Conservation (phyloP, 1,284 basidiomycete genomes). For the Austroboletus niveus region DNA sequence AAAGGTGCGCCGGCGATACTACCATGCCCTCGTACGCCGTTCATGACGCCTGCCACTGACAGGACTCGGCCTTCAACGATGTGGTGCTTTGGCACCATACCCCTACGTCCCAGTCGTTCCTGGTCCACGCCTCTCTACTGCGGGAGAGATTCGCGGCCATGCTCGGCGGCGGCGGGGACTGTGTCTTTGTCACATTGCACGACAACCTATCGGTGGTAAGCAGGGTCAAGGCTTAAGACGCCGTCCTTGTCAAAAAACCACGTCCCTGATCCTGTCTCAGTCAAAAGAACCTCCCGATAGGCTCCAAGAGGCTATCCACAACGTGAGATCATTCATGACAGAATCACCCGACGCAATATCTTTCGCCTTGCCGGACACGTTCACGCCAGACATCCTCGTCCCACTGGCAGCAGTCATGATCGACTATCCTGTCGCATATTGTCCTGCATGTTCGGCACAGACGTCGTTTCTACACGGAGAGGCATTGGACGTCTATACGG, state of each 20-base stretch:
- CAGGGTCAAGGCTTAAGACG: not conserved
- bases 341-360: constrained; percentile 10
- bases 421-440: constrained; percentile 58
- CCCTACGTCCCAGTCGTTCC: constrained; percentile 44
- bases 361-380: constrained; percentile 25
- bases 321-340: constrained; percentile 24
- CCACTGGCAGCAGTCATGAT: constrained; percentile 54
- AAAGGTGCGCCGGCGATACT: constrained; percentile 22
- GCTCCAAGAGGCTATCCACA: constrained; percentile 14
- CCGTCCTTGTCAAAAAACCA: not conserved
- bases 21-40: not conserved
- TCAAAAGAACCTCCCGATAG: constrained; percentile 7
- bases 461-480: constrained; percentile 42
- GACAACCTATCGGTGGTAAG: constrained; percentile 23
- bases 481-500: constrained; percentile 49
- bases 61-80: constrained; percentile 31
- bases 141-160: constrained; percentile 8
- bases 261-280: constrained; percentile 7
- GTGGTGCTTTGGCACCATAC: constrained; percentile 43
- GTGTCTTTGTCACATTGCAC: constrained; percentile 23
- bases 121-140: constrained; percentile 36
- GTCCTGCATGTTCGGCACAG: constrained; percentile 36
- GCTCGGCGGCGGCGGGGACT: constrained; percentile 3
- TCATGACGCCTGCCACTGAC: too few species aligned
- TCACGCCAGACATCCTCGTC: constrained; percentile 33